A percentile compares a stretch with the other conserved stretches of the same genome.
Conservation (phyloP, 257 asterid genomes). For the Fraxinus pennsylvanica region DNA sequence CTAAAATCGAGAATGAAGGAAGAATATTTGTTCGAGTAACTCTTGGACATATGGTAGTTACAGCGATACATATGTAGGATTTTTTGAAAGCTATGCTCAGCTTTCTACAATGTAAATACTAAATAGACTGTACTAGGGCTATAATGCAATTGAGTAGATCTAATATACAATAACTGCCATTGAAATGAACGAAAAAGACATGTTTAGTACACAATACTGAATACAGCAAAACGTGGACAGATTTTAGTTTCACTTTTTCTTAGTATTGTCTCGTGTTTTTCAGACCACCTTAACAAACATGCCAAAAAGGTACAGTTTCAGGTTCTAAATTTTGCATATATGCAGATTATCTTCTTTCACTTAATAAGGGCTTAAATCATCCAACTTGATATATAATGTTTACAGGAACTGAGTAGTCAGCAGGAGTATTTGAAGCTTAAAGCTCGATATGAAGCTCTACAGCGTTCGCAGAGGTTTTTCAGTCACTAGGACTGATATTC, state of each 20-base stretch:
- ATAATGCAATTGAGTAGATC: too few relatives aligned
- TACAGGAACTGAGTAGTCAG: constrained; percentile 91
- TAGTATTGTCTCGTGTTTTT: not conserved
- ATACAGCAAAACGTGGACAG: too few relatives aligned
- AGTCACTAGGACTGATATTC: not conserved
- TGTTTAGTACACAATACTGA: too few relatives aligned
- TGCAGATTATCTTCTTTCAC: not conserved
- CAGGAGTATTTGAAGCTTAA: constrained; percentile 96
- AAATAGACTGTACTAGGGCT: too few relatives aligned
- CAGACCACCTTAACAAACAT: not conserved
- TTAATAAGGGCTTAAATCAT: not conserved
- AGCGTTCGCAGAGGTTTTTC: constrained; percentile 83
- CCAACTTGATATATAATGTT: not conserved
- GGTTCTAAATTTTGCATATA: not conserved
- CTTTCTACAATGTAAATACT: too few relatives aligned
- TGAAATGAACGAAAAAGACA: not conserved
- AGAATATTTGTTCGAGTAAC: not conserved
- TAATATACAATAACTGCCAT: not conserved
- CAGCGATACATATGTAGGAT: not conserved
- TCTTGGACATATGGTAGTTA: not conserved
- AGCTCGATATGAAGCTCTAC: constrained; percentile 90
- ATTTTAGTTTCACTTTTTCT: not conserved
- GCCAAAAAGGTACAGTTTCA: not conserved
- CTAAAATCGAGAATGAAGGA: too few relatives aligned
- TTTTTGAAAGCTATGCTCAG: not conserved